These are phyloP conservation scores for Populus ilicifolia DNA, from an alignment of 345 rosid species.

Conservation along the genomic window DNA sequence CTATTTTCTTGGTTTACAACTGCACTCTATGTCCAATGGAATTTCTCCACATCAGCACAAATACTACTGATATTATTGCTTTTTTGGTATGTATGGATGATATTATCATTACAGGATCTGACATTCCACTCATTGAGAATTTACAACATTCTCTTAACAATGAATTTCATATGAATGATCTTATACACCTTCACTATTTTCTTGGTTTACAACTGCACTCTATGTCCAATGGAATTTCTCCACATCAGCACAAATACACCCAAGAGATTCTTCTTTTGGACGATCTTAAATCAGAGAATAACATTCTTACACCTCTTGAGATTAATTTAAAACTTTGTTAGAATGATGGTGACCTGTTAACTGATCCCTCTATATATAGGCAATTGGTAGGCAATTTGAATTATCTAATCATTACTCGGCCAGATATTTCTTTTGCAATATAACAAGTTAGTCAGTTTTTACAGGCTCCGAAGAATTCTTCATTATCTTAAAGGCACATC, in stretches of 20 bases:
- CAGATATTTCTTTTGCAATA: too few species aligned
- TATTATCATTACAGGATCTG: background rate
- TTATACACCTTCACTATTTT: background rate
- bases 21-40: background rate
- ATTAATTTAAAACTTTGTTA: background rate
- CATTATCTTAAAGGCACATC: background rate
- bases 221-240: background rate
- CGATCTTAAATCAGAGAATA: too few species aligned
- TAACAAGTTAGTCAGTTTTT: too few species aligned
- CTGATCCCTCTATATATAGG: background rate
- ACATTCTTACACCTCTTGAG: background rate
- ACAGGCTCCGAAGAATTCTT: too few species aligned
- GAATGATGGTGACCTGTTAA: background rate
- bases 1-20: background rate
- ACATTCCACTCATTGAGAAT: background rate
- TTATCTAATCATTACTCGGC: background rate
- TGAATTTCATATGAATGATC: slow-evolving; percentile 1
- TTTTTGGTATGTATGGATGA: too few species aligned
- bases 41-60: background rate
- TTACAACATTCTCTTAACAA: background rate
- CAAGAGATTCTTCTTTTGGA: too few species aligned
- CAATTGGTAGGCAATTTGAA: background rate
- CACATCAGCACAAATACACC: background rate
- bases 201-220: background rate
- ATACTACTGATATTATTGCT: too few species aligned